Percentiles rank a stretch among this genome's conserved stretches.
These are phyloP conservation scores for Cutaneotrichosporon sp. DNA, from an alignment of 1,284 basidiomycete species.

Conservation along the genomic window DNA sequence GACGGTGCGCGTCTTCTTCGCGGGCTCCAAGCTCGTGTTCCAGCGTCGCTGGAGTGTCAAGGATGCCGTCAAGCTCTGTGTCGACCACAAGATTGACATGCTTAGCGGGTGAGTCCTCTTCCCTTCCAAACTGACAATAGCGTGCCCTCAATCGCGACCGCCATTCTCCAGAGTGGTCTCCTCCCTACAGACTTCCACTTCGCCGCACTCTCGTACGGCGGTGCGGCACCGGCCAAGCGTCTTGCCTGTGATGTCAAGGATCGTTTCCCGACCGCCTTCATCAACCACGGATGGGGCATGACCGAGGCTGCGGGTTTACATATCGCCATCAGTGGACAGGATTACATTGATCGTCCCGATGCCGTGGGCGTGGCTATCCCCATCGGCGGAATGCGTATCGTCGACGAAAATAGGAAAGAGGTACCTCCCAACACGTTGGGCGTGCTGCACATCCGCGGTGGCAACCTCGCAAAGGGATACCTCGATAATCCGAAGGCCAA, in stretches of 20 bases:
- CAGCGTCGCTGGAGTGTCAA: constrained; percentile 41
- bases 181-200: constrained; percentile 26
- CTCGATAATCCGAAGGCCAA: constrained; percentile 24
- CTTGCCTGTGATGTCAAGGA: constrained; percentile 34
- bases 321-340: constrained; percentile 23
- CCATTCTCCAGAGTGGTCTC: constrained; percentile 38
- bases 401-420: constrained; percentile 32
- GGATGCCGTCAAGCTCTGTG: constrained; percentile 36
- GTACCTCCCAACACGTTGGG: constrained; percentile 33
- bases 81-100: constrained; percentile 33
- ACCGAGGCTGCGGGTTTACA: constrained; percentile 17
- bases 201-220: constrained; percentile 47
- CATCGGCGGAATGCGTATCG: constrained; percentile 38
- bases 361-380: constrained; percentile 41
- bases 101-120: constrained; percentile 40
- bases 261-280: constrained; percentile 36
- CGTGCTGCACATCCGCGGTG: constrained; percentile 41
- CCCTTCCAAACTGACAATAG: constrained; percentile 17
- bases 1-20: constrained; percentile 32
- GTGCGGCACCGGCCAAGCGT: constrained; percentile 43
- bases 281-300: constrained; percentile 24
- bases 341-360: constrained; percentile 34
- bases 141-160: constrained; percentile 42
- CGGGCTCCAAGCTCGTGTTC: constrained; percentile 42
- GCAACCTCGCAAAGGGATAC: constrained; percentile 49